Evolutionary conservation across 495 filamentous ascomycete species (phyloP), one percentile per base, ranked within the genome.

Genomic region (Aspergillus nanangensis): DNA sequence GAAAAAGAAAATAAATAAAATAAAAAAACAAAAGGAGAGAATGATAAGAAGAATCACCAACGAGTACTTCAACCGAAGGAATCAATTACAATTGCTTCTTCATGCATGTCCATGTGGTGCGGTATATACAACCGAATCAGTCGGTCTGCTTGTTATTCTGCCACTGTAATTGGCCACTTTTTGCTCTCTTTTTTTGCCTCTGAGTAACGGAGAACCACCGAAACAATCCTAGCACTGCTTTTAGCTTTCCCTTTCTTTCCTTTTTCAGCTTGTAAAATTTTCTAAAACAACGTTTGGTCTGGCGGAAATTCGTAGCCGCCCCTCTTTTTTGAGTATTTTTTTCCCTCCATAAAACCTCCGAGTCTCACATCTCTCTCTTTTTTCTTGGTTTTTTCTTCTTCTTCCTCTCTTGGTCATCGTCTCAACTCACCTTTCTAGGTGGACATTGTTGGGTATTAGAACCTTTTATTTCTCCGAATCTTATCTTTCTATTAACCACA

Each of bases 261-360:
- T n/a, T n/a, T n/a, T n/a, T n/a, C n/a, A n/a, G n/a, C n/a, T n/a
- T n/a, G 5, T 29, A 11, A 29, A 29, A 5, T 5, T 29, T 5
- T 29, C 7, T 5, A 7, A 5, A 29, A 7, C 25, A 11, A 29
- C 11, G 5, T 53, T 31, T 42, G 43, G 33, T 44, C 41, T 38
- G 31, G 45, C 44, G 45, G 59, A 65, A 64, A 61, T 57, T 56
- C 59, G 56, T 57, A 54, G 45, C 34, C 46, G 47, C 47, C 44
- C 47, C 41, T 47, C 48, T 48, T 47, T 23, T 47, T 45, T 51
- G 36, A 38, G 37, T 43, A 8, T 34, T 27, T 36, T 37, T 37
- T 38, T 42, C n/a, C 24, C 18, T 50, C 43, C 31, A 42, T 35
- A 25, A 13, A 19, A 15, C 31, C 27, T 14, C 36, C 27, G 13